Evolutionary conservation across 345 rosid species (phyloP).

Genomic region (Lepidium aucheri): DNA sequence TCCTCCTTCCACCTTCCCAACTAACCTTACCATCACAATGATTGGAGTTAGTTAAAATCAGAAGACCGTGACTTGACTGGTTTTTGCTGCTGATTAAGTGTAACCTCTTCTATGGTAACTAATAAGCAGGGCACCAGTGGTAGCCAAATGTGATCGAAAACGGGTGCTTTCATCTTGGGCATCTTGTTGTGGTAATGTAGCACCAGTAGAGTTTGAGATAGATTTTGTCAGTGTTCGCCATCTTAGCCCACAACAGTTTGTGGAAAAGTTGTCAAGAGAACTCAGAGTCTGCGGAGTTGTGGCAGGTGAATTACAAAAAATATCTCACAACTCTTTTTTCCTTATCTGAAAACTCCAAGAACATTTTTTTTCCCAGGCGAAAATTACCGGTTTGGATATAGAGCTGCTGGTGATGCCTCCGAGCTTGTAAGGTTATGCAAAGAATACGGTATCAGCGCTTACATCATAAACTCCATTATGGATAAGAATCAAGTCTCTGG

Average conservation of each 20-base stretch:
- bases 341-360: background rate
- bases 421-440: slow-evolving; percentile 58
- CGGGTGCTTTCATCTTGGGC: slow-evolving; percentile 73
- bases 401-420: slow-evolving; percentile 67
- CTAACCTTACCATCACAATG: background rate
- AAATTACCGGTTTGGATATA: slow-evolving; percentile 80
- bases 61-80: slow-evolving; percentile 29
- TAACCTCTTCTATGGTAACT: background rate
- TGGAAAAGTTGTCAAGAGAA: slow-evolving; percentile 72
- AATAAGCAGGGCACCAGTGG: slow-evolving; percentile 54
- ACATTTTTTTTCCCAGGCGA: slow-evolving; percentile 39
- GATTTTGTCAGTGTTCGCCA: slow-evolving; percentile 65
- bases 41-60: background rate
- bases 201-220: slow-evolving; percentile 55
- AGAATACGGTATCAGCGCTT: slow-evolving; percentile 47
- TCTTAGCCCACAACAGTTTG: slow-evolving; percentile 69
- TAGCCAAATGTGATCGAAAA: slow-evolving; percentile 73
- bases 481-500: slow-evolving; percentile 51
- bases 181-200: slow-evolving; percentile 44
- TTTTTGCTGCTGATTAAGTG: background rate
- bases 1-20: background rate
- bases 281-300: slow-evolving; percentile 66
- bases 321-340: background rate
- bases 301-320: slow-evolving; percentile 41
- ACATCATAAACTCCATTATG: slow-evolving; percentile 71